These are phyloP conservation scores for Calocybe cyanea DNA, from an alignment of 768 basidiomycete genomes.

Conservation along the genomic window DNA sequence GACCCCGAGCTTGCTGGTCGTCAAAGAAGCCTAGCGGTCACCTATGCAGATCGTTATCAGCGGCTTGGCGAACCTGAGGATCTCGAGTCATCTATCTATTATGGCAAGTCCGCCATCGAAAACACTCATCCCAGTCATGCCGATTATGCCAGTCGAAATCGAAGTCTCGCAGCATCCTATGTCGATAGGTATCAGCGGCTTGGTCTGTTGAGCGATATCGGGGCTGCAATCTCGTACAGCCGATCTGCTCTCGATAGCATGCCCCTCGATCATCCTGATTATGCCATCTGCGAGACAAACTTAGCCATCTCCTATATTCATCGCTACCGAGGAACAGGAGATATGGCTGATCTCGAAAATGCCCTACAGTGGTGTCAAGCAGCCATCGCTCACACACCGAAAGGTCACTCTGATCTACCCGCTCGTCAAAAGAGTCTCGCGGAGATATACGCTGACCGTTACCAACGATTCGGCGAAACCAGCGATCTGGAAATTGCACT, in stretches of 20 bases:
- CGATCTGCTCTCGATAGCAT: background rate
- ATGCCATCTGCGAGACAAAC: slow-evolving; percentile 2
- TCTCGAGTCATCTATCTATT: slow-evolving; percentile 6
- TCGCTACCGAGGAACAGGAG: slow-evolving; percentile 1
- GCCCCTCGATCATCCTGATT: background rate
- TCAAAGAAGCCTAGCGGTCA: slow-evolving; percentile 2
- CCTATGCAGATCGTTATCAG: slow-evolving; percentile 1
- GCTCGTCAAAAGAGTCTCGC: slow-evolving; percentile 1
- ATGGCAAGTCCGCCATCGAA: slow-evolving; percentile 2
- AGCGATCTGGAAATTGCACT: slow-evolving; percentile 3
- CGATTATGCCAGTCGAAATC: background rate
- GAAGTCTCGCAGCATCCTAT: background rate
- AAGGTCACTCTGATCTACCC: slow-evolving; percentile 3
- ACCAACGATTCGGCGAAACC: background rate
- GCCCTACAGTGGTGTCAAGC: slow-evolving; percentile 1
- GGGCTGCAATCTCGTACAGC: background rate
- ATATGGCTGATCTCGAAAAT: slow-evolving; percentile 6
- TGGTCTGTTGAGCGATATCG: slow-evolving; percentile 1
- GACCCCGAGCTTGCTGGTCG: slow-evolving; percentile 6
- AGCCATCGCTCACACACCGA: slow-evolving; percentile 1
- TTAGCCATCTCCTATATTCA: slow-evolving; percentile 2
- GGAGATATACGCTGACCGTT: background rate
- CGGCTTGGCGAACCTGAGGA: slow-evolving; percentile 1
- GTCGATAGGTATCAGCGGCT: slow-evolving; percentile 4
- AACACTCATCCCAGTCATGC: background rate